Base-by-base conservation (phyloP, 257 asterid species). In the Sherardia arvensis region DNA sequence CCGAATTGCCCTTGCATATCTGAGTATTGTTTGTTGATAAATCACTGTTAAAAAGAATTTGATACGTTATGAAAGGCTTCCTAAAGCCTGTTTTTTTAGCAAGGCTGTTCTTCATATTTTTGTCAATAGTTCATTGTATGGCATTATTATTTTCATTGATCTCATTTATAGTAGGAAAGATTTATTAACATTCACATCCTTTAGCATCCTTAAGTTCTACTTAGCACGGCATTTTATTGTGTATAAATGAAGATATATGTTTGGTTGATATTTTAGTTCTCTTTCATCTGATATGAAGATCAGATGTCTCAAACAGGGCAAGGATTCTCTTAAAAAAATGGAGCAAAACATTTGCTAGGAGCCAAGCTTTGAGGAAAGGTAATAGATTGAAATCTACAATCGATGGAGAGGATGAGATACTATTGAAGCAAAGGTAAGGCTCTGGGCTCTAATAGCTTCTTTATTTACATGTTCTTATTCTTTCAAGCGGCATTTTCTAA, bases 271-370 rank as follows among this genome's bases (percentile, higher is more conserved):
- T 69, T 48, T 66, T 61, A 62, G 66, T 65, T 66, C 93, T 85
- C 86, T 82, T 83, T 82, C 73, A 78, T 81, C 92, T 85, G 81
- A 83, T 93, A 84, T 84, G 88, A 84, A 82, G 83, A 79, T 80
- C 97, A 93, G 99, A 86, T 76, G 77, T 93, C 79, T 83, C 99
- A 70, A 79, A 84, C 92, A 93, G 94, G 92, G 97, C 99, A 73
- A 86, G 88, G 69, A 70, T 75, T 75, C 79, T 93, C 60, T 77
- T 93, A 66, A 71, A 89, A 23, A 84, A 79, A 68, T 93, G 93
- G 96, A 90, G 95, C 85, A 88, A 85, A 51, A 79, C 80, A 68
- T 85, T 87, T 29, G 90, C 85, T 40, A 85, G 81, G 80, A 83
- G 82, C 73, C 82, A 84, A 71, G 80, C 87, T 40, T 65, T 74